phyloP scores from a whole-genome alignment of 208 protist species.

The Trichomonas vaginalis region DNA sequence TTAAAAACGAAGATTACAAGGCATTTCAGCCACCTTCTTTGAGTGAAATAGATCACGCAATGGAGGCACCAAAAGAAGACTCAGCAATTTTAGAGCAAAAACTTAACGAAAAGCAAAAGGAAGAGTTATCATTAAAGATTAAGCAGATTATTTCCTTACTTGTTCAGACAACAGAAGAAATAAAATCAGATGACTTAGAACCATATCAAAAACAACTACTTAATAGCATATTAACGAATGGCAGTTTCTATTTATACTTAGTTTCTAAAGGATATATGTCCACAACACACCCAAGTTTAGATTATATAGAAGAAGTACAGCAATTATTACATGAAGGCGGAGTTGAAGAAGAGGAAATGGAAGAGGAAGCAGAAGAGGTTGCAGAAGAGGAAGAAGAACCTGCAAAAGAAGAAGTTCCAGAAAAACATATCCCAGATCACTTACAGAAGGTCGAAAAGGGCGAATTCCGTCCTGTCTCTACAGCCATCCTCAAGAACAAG shows the following conservation, averaged over 20 bases:
- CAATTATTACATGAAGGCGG: not conserved
- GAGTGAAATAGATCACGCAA: not conserved
- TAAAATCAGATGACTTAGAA: not conserved
- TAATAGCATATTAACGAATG: not conserved
- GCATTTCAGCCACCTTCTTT: not conserved
- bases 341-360: not conserved
- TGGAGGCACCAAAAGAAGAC: not conserved
- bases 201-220: not conserved
- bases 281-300: not conserved
- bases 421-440: constrained; percentile 1
- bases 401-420: not conserved
- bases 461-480: not conserved
- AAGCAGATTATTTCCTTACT: not conserved
- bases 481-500: not conserved
- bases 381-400: not conserved
- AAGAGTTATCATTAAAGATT: not conserved
- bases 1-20: not conserved
- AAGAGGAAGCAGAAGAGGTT: not conserved
- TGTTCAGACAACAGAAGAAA: not conserved
- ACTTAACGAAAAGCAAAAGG: not conserved
- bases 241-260: not conserved
- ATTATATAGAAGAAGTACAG: not conserved
- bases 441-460: not conserved
- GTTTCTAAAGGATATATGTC: not conserved
- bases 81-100: not conserved